Evolutionary conservation across 2,329 filamentous ascomycete species (phyloP).

Genomic region (Allantophomopsis cytisporea): DNA sequence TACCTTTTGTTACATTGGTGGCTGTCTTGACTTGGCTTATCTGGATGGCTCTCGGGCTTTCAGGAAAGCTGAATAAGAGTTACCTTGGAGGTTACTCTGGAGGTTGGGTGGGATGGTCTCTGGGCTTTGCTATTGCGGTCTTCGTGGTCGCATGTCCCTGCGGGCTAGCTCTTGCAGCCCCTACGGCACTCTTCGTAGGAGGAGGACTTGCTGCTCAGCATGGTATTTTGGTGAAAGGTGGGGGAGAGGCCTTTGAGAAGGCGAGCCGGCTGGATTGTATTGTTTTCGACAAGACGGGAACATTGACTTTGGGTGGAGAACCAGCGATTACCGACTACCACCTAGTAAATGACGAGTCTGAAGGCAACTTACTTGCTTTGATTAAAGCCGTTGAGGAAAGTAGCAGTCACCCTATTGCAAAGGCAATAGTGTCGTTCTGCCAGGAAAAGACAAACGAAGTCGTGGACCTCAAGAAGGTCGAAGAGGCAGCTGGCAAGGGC

Average conservation of each 20-base stretch:
- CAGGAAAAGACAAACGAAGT: constrained; percentile 17
- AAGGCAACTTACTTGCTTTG: constrained; percentile 30
- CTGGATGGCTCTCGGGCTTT: constrained; percentile 54
- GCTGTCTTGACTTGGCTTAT: constrained; percentile 59
- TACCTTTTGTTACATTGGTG: constrained; percentile 56
- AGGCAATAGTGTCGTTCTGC: constrained; percentile 54
- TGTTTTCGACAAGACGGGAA: constrained; percentile 49
- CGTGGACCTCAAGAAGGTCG: constrained; percentile 27
- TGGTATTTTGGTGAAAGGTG: constrained; percentile 43
- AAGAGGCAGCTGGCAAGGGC: constrained; percentile 61
- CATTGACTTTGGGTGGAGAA: constrained; percentile 47
- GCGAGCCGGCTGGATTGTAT: constrained; percentile 38
- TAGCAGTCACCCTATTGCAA: constrained; percentile 64
- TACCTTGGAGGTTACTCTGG: constrained; percentile 41
- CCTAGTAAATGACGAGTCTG: constrained; percentile 4
- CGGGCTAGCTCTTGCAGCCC: constrained; percentile 42
- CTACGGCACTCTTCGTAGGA: constrained; percentile 44
- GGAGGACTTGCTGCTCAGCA: constrained; percentile 40
- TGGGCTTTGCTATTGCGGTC: constrained; percentile 60
- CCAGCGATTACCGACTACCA: constrained; percentile 41
- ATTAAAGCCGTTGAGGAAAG: constrained; percentile 52
- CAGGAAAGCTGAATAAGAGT: constrained; percentile 38
- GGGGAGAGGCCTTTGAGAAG: constrained; percentile 45
- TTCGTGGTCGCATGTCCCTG: constrained; percentile 49
- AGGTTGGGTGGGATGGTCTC: constrained; percentile 60